These are phyloP conservation scores for Neurospora sp. DNA, from an alignment of 495 filamentous ascomycete species.

Conservation along the genomic window DNA sequence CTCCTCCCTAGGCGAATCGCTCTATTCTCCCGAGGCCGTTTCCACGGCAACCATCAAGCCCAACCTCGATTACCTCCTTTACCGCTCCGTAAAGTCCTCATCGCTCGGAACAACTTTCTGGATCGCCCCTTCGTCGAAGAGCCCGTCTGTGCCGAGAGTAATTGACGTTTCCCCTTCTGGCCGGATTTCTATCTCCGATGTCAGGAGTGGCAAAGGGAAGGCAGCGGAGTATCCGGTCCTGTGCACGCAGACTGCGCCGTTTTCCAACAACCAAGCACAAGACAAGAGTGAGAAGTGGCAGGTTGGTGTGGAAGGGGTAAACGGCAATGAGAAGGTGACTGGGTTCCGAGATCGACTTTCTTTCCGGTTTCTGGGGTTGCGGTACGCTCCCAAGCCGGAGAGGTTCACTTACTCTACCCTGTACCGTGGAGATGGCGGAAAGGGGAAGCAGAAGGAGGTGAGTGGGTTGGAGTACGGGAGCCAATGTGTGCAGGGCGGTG, in stretches of 20 bases:
- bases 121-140: conserved; percentile 19
- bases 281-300: conserved; percentile 35
- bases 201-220: neutral
- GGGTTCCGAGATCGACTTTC: conserved; percentile 42
- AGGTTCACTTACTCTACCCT: conserved; percentile 30
- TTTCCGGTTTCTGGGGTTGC: conserved; percentile 39
- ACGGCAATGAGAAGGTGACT: neutral
- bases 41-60: conserved; percentile 25
- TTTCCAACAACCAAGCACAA: conserved; percentile 27
- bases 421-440: conserved; percentile 15
- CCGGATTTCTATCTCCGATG: conserved; percentile 1
- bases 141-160: conserved; percentile 3
- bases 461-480: conserved; percentile 27
- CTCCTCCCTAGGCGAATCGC: conserved; percentile 28
- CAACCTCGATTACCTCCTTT: conserved; percentile 32
- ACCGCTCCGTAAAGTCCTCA: conserved; percentile 10
- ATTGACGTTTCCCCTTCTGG: conserved; percentile 20
- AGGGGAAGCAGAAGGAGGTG: neutral
- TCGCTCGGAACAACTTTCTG: conserved; percentile 21
- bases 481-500: conserved; percentile 32
- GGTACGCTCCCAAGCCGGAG: conserved; percentile 30
- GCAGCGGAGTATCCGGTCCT: conserved; percentile 19
- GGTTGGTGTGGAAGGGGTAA: conserved; percentile 22
- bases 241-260: conserved; percentile 39
- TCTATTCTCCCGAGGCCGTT: conserved; percentile 27